Evolutionary conservation across 2,329 filamentous ascomycete genomes (phyloP).

Genomic region (Ophiostoma pallidulum): DNA sequence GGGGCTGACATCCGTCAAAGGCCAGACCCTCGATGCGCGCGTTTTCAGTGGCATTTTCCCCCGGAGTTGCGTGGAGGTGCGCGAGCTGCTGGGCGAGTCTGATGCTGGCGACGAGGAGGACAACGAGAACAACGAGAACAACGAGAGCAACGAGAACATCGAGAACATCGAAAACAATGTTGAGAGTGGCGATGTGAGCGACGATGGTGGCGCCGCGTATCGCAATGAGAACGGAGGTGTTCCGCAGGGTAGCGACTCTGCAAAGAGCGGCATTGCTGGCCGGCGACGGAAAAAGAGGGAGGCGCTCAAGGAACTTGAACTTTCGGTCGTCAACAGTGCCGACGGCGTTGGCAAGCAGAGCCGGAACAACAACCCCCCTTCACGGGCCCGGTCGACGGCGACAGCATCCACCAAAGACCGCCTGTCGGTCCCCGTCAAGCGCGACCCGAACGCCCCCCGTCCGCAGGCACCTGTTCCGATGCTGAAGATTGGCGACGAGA

Average conservation of each 20-base stretch:
- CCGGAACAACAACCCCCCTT: background rate
- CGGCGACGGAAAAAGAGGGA: constrained; percentile 26
- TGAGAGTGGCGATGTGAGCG: constrained; percentile 21
- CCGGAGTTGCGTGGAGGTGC: constrained; percentile 84
- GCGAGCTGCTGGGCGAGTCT: constrained; percentile 76
- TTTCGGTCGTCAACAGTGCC: constrained; percentile 14
- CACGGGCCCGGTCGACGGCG: constrained; percentile 3
- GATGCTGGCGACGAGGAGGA: constrained; percentile 43
- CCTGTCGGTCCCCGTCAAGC: constrained; percentile 40
- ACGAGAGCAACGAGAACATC: no score
- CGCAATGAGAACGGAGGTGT: constrained; percentile 22
- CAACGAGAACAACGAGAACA: constrained; percentile 31
- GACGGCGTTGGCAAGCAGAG: background rate
- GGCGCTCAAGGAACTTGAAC: constrained; percentile 16
- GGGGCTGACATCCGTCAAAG: constrained; percentile 80
- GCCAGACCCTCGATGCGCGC: constrained; percentile 86
- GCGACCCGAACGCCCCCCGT: constrained; percentile 60
- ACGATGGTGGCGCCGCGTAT: constrained; percentile 21
- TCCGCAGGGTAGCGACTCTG: constrained; percentile 39
- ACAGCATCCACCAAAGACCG: constrained; percentile 25
- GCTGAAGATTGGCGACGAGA: constrained; percentile 96
- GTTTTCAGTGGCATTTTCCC: constrained; percentile 99
- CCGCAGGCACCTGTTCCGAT: constrained; percentile 91
- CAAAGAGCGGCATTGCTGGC: constrained; percentile 41
- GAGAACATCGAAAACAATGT: constrained; percentile 33